phyloP scores from a whole-genome alignment of 768 basidiomycete genomes.

The Steccherinum ochraceum region DNA sequence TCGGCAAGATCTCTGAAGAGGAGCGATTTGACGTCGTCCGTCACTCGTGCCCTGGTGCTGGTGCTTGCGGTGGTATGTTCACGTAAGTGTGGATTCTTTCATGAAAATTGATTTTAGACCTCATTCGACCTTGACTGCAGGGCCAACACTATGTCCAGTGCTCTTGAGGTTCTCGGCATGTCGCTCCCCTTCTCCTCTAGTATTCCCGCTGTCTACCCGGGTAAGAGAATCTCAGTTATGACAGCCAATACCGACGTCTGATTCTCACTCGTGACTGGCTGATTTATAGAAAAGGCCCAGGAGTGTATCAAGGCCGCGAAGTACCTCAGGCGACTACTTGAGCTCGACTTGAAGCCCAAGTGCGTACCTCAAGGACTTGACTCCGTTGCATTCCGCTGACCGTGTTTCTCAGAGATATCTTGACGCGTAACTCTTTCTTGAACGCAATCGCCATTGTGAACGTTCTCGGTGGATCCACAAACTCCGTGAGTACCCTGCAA shows the following conservation, averaged over 20 bases:
- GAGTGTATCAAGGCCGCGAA: slow-evolving; percentile 77
- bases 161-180: slow-evolving; percentile 79
- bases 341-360: slow-evolving; percentile 78
- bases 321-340: slow-evolving; percentile 70
- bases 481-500: slow-evolving; percentile 49
- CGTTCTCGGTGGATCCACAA: slow-evolving; percentile 82
- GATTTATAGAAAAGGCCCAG: slow-evolving; percentile 64
- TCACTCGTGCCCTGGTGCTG: slow-evolving; percentile 79
- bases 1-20: slow-evolving; percentile 74
- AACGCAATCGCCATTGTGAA: slow-evolving; percentile 81
- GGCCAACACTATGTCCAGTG: slow-evolving; percentile 87
- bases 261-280: too few species aligned
- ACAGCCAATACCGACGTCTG: background rate
- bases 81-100: slow-evolving; percentile 39
- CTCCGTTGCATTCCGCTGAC: slow-evolving; percentile 25
- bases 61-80: slow-evolving; percentile 87
- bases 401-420: slow-evolving; percentile 47
- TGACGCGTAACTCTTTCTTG: slow-evolving; percentile 66
- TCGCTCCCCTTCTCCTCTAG: slow-evolving; percentile 80
- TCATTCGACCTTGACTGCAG: slow-evolving; percentile 24
- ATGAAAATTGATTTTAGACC: background rate
- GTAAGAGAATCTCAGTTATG: slow-evolving; percentile 26
- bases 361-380: slow-evolving; percentile 16
- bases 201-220: slow-evolving; percentile 66
- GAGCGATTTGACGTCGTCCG: slow-evolving; percentile 80